Conservation (phyloP, 257 asterid genomes). For the Thymus quinquecostatus region DNA sequence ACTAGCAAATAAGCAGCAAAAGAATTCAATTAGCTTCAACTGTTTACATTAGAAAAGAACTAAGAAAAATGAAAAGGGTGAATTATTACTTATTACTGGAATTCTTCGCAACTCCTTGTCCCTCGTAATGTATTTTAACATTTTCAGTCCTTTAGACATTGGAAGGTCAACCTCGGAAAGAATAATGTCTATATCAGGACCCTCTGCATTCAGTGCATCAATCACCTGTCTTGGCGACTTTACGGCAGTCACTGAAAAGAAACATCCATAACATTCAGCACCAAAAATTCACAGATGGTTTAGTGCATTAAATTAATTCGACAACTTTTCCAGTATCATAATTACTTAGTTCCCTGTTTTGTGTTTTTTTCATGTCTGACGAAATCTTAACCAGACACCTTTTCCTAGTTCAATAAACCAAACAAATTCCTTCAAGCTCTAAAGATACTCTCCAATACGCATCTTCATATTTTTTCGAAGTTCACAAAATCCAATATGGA, state of each 20-base stretch:
- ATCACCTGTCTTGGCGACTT: conserved; percentile 93
- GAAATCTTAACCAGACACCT: background rate
- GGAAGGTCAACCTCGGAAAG: conserved; percentile 95
- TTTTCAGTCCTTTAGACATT: conserved; percentile 70
- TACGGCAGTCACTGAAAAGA: conserved; percentile 71
- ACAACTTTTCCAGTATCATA: background rate
- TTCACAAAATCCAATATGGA: conserved; percentile 4
- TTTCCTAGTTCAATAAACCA: background rate
- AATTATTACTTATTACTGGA: conserved; percentile 84
- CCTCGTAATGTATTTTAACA: conserved; percentile 56
- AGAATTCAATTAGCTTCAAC: background rate
- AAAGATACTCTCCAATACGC: background rate
- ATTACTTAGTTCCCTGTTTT: conserved; percentile 1
- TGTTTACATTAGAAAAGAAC: background rate
- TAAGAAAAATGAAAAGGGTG: background rate
- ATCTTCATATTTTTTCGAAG: background rate
- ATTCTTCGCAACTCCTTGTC: conserved; percentile 79
- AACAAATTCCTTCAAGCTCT: conserved; percentile 1
- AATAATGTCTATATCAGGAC: conserved; percentile 83
- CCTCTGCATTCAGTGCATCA: conserved; percentile 92
- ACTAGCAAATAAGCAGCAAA: conserved; percentile 49
- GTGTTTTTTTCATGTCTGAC: conserved; percentile 2
- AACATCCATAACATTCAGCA: conserved; percentile 30
- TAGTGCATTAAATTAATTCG: background rate
- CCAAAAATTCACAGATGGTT: conserved; percentile 18